Evolutionary conservation across 768 basidiomycete species (phyloP), one percentile per base, ranked within the genome.

Genomic region (Termitomyces bulborhizus): DNA sequence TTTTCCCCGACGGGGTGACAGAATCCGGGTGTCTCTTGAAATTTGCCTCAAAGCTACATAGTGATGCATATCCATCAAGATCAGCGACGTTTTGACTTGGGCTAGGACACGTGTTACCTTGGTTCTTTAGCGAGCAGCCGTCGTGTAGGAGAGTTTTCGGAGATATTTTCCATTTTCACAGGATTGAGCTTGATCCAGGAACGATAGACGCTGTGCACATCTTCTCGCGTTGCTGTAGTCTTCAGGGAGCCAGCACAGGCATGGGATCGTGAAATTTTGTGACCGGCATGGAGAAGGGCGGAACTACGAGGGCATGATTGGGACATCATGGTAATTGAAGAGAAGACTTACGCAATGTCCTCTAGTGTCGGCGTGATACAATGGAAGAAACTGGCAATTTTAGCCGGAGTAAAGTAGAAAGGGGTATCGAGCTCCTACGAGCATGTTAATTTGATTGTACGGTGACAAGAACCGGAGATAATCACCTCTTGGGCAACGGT

Each of bases 161-260:
- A 78, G 13, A 98, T 79, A 51, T 93, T 96, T 51, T 88, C 85
- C 78, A 85, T 81, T 62, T 84, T 87, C 27, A 97, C 89, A 0
- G 96, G 93, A 63, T 94, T 76, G 0, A 64, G 70, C 65, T 91
- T 88, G 54, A 93, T 80, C 84, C 86, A 96, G n/a, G 82, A 84
- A 4, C 95, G 82, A 66, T 86, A 87, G 47, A 97, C 73, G 63
- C 96, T 94, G 65, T 90, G 83, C 7, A 98, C 68, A 57, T 86
- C 84, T 27, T 71, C 64, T 34, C 83, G 76, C 2, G 85, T 75
- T 3, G 93, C 96, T 18, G 84, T 79, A 16, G 97, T 97, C 75
- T 98, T 98, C 54, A 99, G 69, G 7, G 93, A 95, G 0, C 97
- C 97, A 4, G 92, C 70, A 18, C 77, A 78, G 0, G 95, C 93